Evolutionary conservation across 805 yeast species (phyloP).

Genomic region (Teunomyces stri): DNA sequence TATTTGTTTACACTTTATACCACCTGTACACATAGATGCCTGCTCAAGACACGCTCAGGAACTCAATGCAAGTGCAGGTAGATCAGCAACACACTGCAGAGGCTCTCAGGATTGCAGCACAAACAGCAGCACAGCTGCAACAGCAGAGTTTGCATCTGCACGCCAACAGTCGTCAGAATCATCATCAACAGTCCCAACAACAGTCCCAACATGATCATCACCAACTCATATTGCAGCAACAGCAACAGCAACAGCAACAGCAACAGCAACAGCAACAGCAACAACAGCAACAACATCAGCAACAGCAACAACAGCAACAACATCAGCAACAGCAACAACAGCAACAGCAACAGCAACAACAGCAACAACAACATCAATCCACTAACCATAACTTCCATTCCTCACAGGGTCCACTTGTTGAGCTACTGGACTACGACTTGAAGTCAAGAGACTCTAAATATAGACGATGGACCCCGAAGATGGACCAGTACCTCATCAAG

Average conservation of each 20-base stretch:
- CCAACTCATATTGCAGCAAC: slow-evolving; percentile 5
- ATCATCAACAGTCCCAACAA: slow-evolving; percentile 5
- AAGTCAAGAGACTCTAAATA: slow-evolving; percentile 36
- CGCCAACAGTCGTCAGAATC: slow-evolving; percentile 2
- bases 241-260: slow-evolving; percentile 5
- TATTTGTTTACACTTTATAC: slow-evolving; percentile 5
- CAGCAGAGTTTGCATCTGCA: slow-evolving; percentile 6
- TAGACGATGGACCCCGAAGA: slow-evolving; percentile 37
- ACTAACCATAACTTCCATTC: slow-evolving; percentile 8
- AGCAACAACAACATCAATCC: slow-evolving; percentile 9
- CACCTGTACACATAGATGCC: slow-evolving; percentile 7
- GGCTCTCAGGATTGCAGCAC: slow-evolving; percentile 19
- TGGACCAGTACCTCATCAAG: slow-evolving; percentile 34
- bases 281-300: slow-evolving; percentile 11
- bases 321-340: slow-evolving; percentile 11
- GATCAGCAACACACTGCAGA: slow-evolving; percentile 20
- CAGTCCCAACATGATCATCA: slow-evolving; percentile 5
- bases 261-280: slow-evolving; percentile 15
- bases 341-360: slow-evolving; percentile 14
- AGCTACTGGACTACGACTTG: slow-evolving; percentile 28
- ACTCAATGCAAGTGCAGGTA: slow-evolving; percentile 8
- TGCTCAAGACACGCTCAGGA: slow-evolving; percentile 5
- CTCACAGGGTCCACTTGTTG: slow-evolving; percentile 12
- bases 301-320: slow-evolving; percentile 11
- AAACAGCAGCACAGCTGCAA: slow-evolving; percentile 9